These are phyloP conservation scores for Saccharomycopsis oosterbeekiorum DNA, from an alignment of 805 yeast genomes.

Conservation along the genomic window DNA sequence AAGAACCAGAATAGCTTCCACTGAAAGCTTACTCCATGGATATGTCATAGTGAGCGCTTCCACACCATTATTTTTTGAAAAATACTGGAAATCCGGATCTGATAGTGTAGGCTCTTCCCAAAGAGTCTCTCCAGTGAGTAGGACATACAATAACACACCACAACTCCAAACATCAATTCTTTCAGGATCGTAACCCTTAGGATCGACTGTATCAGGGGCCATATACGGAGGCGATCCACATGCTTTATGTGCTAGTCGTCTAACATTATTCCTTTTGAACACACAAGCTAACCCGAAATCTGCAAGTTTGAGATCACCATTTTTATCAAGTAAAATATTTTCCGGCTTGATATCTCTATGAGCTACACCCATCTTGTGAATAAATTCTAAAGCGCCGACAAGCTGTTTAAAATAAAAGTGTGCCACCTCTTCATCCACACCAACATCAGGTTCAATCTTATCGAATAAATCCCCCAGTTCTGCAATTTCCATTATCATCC, in stretches of 20 bases:
- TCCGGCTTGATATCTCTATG: constrained; percentile 66
- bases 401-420: constrained; percentile 63
- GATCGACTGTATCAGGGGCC: constrained; percentile 58
- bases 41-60: constrained; percentile 28
- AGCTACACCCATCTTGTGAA: constrained; percentile 57
- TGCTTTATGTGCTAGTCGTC: constrained; percentile 38
- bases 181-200: constrained; percentile 46
- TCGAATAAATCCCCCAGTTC: constrained; percentile 71
- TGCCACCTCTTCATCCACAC: constrained; percentile 55
- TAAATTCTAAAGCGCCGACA: constrained; percentile 46
- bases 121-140: constrained; percentile 57
- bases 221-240: constrained; percentile 72
- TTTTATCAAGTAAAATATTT: constrained; percentile 49
- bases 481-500: constrained; percentile 61
- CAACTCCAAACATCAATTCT: constrained; percentile 60
- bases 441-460: constrained; percentile 67
- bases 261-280: constrained; percentile 35
- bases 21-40: constrained; percentile 49
- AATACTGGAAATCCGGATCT: constrained; percentile 39
- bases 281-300: constrained; percentile 71
- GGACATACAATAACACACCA: constrained; percentile 53
- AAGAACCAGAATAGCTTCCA: constrained; percentile 39
- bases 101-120: constrained; percentile 56
- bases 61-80: constrained; percentile 34
- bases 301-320: constrained; percentile 62